Percentiles rank a stretch among this genome's conserved stretches.
phyloP scores from a whole-genome alignment of 2,329 filamentous ascomycete species.

The Seiridium unicorne region DNA sequence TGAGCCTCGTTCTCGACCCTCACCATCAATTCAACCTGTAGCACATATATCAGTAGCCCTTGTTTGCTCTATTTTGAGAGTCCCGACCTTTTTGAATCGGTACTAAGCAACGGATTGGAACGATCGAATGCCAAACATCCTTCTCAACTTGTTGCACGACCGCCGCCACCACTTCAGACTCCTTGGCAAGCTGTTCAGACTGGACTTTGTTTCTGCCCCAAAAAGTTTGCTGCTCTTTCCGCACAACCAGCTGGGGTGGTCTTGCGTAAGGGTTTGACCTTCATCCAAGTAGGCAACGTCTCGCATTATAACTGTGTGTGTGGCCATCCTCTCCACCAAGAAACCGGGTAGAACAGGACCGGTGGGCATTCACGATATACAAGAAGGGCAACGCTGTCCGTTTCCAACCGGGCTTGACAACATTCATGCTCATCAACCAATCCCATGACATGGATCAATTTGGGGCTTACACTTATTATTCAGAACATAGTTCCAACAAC shows the following conservation, averaged over 20 bases:
- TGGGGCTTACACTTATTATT: constrained; percentile 1
- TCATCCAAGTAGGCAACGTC: neutral
- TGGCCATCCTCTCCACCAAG: neutral
- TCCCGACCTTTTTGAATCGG: neutral
- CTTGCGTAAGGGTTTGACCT: neutral
- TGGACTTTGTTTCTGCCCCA: neutral
- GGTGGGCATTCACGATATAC: neutral
- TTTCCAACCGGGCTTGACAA: neutral
- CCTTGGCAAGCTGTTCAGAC: neutral
- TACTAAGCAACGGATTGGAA: neutral
- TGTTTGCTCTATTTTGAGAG: neutral
- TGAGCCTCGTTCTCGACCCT: neutral
- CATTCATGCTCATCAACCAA: neutral
- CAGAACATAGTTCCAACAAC: neutral
- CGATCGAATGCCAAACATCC: neutral
- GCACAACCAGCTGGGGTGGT: neutral
- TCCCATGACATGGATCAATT: neutral
- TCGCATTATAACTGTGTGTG: constrained; percentile 6
- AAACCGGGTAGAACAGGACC: constrained; percentile 2
- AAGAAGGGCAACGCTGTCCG: neutral
- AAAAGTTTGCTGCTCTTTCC: neutral
- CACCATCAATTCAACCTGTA: neutral
- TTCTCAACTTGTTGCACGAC: neutral
- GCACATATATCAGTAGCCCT: neutral
- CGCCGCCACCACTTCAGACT: neutral